These are phyloP conservation scores for Tympanopsis confertula DNA, from an alignment of 2,329 filamentous ascomycete species.

Conservation along the genomic window DNA sequence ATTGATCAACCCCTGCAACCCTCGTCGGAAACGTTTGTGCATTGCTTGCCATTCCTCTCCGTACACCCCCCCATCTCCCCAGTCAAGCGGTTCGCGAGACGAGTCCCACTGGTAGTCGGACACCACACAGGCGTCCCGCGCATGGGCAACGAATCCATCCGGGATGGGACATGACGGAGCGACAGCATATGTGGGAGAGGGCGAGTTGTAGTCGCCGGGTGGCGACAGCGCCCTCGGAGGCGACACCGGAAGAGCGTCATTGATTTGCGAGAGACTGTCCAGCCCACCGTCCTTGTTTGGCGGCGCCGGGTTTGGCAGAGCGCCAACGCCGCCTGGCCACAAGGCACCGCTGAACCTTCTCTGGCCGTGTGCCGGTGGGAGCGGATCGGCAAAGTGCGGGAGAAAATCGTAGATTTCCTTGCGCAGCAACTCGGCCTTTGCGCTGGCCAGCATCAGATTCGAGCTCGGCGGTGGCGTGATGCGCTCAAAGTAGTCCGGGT, in stretches of 20 bases:
- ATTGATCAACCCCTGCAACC: constrained; percentile 65
- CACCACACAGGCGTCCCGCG: constrained; percentile 71
- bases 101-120: constrained; percentile 98
- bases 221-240: constrained; percentile 1
- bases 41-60: constrained; percentile 94
- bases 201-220: constrained; percentile 49
- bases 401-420: constrained; percentile 17
- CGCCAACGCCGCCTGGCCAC: neutral
- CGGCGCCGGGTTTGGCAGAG: neutral
- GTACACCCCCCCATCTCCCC: constrained; percentile 78
- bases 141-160: constrained; percentile 77
- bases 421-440: constrained; percentile 76
- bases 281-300: constrained; percentile 11
- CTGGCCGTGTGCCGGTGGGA: too few species aligned
- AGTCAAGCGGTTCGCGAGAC: constrained; percentile 63
- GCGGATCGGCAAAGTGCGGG: constrained; percentile 5
- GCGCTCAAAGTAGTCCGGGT: constrained; percentile 81
- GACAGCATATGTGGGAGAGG: constrained; percentile 72
- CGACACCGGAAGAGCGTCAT: constrained; percentile 2
- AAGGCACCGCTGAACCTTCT: too few species aligned
- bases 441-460: constrained; percentile 74
- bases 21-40: constrained; percentile 79
- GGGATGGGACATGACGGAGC: constrained; percentile 74
- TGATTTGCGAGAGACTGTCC: constrained; percentile 5
- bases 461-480: constrained; percentile 83